Base-by-base conservation (phyloP, 306 rosid species). In the Lablab purpureus region DNA sequence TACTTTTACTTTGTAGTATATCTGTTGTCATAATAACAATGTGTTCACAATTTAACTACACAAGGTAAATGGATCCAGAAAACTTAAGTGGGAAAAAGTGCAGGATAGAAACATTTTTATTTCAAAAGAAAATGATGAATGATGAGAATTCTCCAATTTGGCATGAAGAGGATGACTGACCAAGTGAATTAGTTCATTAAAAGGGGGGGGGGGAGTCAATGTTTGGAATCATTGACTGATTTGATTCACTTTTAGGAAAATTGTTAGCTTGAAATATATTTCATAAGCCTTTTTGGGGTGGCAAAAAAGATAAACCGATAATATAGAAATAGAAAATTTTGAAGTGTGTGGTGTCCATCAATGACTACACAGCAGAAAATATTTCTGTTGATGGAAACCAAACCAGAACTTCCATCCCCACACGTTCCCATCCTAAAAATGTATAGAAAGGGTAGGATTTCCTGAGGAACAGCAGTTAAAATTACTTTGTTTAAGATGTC, bases 401-500 rank as follows among this genome's bases (percentile, higher is more conserved):
- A 80, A 73, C 40, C 51, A 73, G 47, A 59, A 71, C 55, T 32
- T 45, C 17, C 37, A 49, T 21, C 25, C 17, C 52, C 66, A 18
- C 21, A 55, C 30, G 22, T 55, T 55, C 63, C 63, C 32, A 22
- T 55, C 7, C 32, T 22, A 22, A 21, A 18, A 50, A 28, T 12
- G 28, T 27, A n/a, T 2, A n/a, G 12, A 45, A 10, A 5, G 47
- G 46, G 30, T 7, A 52, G 27, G 37, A 59, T 25, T 25, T 77
- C 18, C 32, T 12, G 49, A 21, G 52, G 45, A 54, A 25, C 67
- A 40, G 19, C 43, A 19, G 49, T 28, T 58, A 78, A 7, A 52
- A 67, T 77, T 15, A 21, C 63, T 46, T 32, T 37, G 34, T 46
- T 68, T n/a, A n/a, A 12, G 10, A 62, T 71, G 55, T 22, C 13